A percentile compares a stretch with the other conserved stretches of the same genome.
Conservation (phyloP, 257 asterid genomes). For the Forsythia viridissima region DNA sequence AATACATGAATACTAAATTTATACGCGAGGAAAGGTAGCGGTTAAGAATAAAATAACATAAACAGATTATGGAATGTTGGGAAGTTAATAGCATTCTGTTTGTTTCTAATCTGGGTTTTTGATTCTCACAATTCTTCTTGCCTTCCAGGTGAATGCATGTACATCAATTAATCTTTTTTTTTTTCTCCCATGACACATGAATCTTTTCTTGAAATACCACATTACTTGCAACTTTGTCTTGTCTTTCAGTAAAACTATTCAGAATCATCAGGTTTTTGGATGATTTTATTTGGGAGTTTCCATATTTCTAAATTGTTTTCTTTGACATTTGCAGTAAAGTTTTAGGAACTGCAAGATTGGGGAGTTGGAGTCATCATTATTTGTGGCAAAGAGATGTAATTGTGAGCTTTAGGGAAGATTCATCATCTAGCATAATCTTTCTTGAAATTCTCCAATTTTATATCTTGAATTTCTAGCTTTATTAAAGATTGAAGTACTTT, state of each 20-base stretch:
- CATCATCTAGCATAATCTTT: slow-evolving; percentile 13
- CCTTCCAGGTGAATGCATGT: slow-evolving; percentile 3
- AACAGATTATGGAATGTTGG: slow-evolving; percentile 31
- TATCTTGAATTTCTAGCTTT: neutral
- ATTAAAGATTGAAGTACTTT: slow-evolving; percentile 11
- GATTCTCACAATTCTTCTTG: slow-evolving; percentile 20
- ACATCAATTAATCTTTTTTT: no score
- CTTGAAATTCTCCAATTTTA: slow-evolving; percentile 24
- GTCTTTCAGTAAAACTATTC: slow-evolving; percentile 15
- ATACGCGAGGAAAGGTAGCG: neutral
- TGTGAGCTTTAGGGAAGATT: slow-evolving; percentile 9
- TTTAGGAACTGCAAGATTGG: slow-evolving; percentile 8
- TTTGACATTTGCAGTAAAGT: no score
- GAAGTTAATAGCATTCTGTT: slow-evolving; percentile 35
- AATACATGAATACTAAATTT: slow-evolving; percentile 19
- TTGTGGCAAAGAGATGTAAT: neutral
- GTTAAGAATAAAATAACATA: slow-evolving; percentile 12
- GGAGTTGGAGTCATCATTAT: slow-evolving; percentile 14
- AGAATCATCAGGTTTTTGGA: no score
- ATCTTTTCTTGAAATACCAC: neutral
- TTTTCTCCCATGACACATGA: no score
- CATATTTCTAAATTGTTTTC: no score
- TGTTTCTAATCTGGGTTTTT: slow-evolving; percentile 18
- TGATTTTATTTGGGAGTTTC: no score
- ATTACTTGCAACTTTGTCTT: slow-evolving; percentile 20